phyloP scores from a whole-genome alignment of 495 filamentous ascomycete genomes.

The Cenococcum geophilum region DNA sequence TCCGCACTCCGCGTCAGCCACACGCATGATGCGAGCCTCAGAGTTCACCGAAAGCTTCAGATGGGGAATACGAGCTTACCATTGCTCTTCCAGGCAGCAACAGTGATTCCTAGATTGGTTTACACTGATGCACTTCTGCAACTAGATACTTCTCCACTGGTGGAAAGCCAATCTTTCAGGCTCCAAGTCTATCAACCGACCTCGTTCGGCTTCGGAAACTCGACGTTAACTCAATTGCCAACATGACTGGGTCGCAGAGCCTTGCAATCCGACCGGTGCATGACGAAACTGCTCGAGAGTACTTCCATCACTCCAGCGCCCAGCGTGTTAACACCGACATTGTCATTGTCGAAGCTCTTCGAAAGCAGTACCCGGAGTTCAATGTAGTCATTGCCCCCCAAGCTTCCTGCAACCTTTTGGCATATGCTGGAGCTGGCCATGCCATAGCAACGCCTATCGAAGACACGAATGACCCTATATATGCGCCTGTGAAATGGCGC shows the following conservation, averaged over 20 bases:
- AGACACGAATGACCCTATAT: slow-evolving; percentile 31
- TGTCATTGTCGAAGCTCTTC: slow-evolving; percentile 46
- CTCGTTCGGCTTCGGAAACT: background rate
- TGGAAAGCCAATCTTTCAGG: background rate
- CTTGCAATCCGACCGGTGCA: slow-evolving; percentile 16
- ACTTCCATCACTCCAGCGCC: slow-evolving; percentile 45
- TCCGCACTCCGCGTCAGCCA: too few relatives aligned
- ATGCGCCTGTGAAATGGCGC: slow-evolving; percentile 40
- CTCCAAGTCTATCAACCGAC: background rate
- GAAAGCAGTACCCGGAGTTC: slow-evolving; percentile 47
- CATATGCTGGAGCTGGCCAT: slow-evolving; percentile 47
- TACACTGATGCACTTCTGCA: too few relatives aligned
- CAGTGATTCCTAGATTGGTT: too few relatives aligned
- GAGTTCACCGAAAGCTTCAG: too few relatives aligned
- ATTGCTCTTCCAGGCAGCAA: too few relatives aligned
- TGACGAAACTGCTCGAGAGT: slow-evolving; percentile 30
- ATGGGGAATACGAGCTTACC: too few relatives aligned
- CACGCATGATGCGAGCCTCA: too few relatives aligned
- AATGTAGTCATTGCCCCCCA: slow-evolving; percentile 43
- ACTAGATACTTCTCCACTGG: too few relatives aligned
- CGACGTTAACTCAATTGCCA: background rate
- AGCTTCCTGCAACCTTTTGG: slow-evolving; percentile 41
- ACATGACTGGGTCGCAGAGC: slow-evolving; percentile 26
- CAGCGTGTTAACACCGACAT: slow-evolving; percentile 48
- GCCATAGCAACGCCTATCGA: slow-evolving; percentile 41